A percentile compares a stretch with the other conserved stretches of the same genome.
Conservation (phyloP, 1,284 basidiomycete species). For the Ceratobasidium sp. region DNA sequence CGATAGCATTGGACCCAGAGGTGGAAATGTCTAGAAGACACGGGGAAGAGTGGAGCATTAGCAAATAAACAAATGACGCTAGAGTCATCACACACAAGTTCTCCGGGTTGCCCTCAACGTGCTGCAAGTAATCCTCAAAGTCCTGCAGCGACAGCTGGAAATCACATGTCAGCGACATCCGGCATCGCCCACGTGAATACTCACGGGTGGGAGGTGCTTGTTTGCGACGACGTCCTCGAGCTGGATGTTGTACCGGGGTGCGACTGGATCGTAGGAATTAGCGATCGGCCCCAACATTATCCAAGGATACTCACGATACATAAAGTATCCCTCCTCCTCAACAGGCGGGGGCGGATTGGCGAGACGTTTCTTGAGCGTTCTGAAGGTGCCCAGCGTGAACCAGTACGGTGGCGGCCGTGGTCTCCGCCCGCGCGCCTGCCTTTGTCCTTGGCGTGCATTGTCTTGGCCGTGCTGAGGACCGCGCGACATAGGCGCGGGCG, state of each 20-base stretch:
- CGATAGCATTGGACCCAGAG: constrained; percentile 46
- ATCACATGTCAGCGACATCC: neutral
- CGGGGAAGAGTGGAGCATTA: neutral
- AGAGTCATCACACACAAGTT: constrained; percentile 43
- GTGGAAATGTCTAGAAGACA: constrained; percentile 43
- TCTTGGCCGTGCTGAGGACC: constrained; percentile 2
- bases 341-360: constrained; percentile 28
- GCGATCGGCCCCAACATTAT: neutral
- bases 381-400: constrained; percentile 37
- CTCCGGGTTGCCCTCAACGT: constrained; percentile 43
- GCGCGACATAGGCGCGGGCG: constrained; percentile 22
- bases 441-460: neutral
- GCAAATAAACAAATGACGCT: neutral
- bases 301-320: constrained; percentile 8
- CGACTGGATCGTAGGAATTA: neutral
- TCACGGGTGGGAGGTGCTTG: constrained; percentile 32
- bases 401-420: constrained; percentile 30
- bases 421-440: neutral
- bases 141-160: constrained; percentile 29
- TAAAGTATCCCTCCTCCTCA: constrained; percentile 20
- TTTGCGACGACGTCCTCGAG: constrained; percentile 39
- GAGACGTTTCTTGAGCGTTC: constrained; percentile 13
- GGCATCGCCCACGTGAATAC: neutral
- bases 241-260: constrained; percentile 18
- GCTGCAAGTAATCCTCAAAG: constrained; percentile 45